A percentile compares a stretch with the other conserved stretches of the same genome.
These are phyloP conservation scores for Aspergillus oerlinghausenensis DNA, from an alignment of 2,329 filamentous ascomycete genomes.

Conservation along the genomic window DNA sequence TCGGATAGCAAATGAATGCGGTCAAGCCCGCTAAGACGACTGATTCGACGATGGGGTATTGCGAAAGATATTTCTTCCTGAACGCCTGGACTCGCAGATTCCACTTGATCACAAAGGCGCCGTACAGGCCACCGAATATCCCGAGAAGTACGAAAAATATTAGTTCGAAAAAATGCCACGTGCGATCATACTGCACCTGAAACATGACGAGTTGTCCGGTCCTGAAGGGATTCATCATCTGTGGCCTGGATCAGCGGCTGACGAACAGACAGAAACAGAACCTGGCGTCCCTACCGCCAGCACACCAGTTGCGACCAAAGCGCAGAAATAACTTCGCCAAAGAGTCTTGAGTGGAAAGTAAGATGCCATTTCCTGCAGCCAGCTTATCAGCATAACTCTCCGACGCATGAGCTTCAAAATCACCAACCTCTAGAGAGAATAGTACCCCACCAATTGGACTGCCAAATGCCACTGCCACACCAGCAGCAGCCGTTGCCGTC, in stretches of 20 bases:
- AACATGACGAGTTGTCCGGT: slow-evolving; percentile 99
- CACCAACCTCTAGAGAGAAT: slow-evolving; percentile 76
- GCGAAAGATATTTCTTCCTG: slow-evolving; percentile 81
- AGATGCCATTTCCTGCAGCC: slow-evolving; percentile 74
- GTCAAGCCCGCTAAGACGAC: slow-evolving; percentile 78
- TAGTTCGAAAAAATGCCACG: slow-evolving; percentile 97
- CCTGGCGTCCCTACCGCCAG: slow-evolving; percentile 55
- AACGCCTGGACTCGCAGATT: slow-evolving; percentile 88
- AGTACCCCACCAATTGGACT: slow-evolving; percentile 95
- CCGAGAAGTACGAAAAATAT: slow-evolving; percentile 90
- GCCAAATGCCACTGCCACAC: slow-evolving; percentile 93
- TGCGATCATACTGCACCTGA: slow-evolving; percentile 89
- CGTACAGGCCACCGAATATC: slow-evolving; percentile 89
- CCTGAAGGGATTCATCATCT: slow-evolving; percentile 94
- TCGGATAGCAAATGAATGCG: slow-evolving; percentile 92
- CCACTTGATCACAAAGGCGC: slow-evolving; percentile 97
- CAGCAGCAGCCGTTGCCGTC: slow-evolving; percentile 88
- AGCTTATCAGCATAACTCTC: slow-evolving; percentile 12
- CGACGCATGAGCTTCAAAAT: not conserved
- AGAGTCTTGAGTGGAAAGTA: slow-evolving; percentile 96
- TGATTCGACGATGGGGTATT: slow-evolving; percentile 82
- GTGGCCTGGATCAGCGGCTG: slow-evolving; percentile 3
- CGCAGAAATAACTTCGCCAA: slow-evolving; percentile 98
- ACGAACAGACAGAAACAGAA: not conserved
- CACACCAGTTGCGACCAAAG: slow-evolving; percentile 87